Percentiles rank a stretch among this genome's conserved stretches.
Conservation (phyloP, 139 green algal genomes). For the Tetraselmis striata region DNA sequence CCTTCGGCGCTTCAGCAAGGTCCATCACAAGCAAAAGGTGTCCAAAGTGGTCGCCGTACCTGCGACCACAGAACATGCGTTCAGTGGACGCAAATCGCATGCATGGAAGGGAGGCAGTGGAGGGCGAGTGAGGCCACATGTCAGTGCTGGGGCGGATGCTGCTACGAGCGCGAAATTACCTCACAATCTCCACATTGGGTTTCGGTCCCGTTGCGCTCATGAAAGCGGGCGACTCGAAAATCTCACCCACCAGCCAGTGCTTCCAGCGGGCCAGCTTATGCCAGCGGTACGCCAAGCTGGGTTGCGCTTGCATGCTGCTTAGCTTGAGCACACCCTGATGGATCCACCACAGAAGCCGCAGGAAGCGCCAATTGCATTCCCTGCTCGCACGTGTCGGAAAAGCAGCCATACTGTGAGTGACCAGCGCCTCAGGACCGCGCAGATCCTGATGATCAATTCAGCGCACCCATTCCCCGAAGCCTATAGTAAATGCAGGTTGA, state of each 20-base stretch:
- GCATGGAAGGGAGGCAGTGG: no score
- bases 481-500: no score
- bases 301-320: not conserved
- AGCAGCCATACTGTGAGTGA: no score
- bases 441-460: no score
- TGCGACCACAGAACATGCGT: not conserved
- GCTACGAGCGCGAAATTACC: no score
- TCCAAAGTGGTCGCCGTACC: not conserved
- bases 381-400: not conserved
- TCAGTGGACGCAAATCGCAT: no score
- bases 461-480: no score
- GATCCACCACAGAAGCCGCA: not conserved
- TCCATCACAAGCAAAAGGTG: not conserved
- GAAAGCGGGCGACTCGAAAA: not conserved
- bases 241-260: not conserved
- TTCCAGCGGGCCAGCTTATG: not conserved
- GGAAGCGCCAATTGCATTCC: not conserved
- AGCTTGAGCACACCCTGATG: not conserved
- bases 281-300: not conserved
- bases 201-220: not conserved
- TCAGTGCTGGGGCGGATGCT: no score
- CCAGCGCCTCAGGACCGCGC: no score
- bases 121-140: no score
- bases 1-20: not conserved
- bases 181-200: not conserved